Evolutionary conservation across 1,284 basidiomycete species (phyloP).

Genomic region (Moniliophthora roreri): DNA sequence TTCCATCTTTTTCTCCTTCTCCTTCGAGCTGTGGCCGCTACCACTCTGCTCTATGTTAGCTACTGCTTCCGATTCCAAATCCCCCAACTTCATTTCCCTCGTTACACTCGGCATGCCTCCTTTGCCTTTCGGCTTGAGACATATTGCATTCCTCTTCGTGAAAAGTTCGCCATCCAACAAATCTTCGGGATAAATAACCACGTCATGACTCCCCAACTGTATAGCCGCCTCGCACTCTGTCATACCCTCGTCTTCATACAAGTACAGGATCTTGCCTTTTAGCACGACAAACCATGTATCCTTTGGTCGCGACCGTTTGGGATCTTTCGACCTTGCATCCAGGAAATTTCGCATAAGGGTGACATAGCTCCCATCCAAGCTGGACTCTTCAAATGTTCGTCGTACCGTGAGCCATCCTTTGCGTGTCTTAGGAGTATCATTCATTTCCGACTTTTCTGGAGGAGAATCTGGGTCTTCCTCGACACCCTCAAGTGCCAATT

Average conservation of each 20-base stretch:
- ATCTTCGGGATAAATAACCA: constrained; percentile 72
- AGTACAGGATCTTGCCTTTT: constrained; percentile 85
- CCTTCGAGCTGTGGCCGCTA: constrained; percentile 29
- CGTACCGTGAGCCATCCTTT: constrained; percentile 87
- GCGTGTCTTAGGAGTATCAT: constrained; percentile 64
- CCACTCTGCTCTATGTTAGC: constrained; percentile 37
- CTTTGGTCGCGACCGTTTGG: constrained; percentile 75
- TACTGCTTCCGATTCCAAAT: constrained; percentile 36
- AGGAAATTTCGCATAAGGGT: constrained; percentile 70
- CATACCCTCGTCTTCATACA: constrained; percentile 90
- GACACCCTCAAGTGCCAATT: constrained; percentile 22
- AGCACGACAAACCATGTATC: constrained; percentile 89
- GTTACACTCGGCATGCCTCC: constrained; percentile 48
- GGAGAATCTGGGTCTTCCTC: constrained; percentile 19
- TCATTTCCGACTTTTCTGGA: constrained; percentile 32
- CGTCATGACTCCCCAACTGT: constrained; percentile 74
- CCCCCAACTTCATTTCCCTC: constrained; percentile 49
- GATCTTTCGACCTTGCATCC: constrained; percentile 75
- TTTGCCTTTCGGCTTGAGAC: constrained; percentile 58
- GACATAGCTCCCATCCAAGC: constrained; percentile 64
- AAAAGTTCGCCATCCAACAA: constrained; percentile 85
- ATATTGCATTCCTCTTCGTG: constrained; percentile 85
- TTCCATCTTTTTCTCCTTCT: constrained; percentile 43
- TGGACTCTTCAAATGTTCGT: constrained; percentile 71
- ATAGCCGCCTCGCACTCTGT: constrained; percentile 85